These are phyloP conservation scores for Syzygium oleosum DNA, from an alignment of 345 rosid genomes.

Conservation along the genomic window DNA sequence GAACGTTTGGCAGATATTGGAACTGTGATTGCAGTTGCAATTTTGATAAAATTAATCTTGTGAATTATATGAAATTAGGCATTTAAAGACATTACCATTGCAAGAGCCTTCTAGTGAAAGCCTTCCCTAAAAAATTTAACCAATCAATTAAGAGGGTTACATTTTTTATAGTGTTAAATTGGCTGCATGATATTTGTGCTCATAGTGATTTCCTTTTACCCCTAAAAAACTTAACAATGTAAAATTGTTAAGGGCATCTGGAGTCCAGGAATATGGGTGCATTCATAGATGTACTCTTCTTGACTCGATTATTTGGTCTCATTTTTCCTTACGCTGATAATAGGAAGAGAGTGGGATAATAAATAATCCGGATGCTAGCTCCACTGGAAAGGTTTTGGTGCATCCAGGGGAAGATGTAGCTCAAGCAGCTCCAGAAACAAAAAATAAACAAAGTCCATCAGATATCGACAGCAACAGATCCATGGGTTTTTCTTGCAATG, in stretches of 20 bases:
- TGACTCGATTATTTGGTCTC: background rate
- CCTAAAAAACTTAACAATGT: background rate
- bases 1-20: background rate
- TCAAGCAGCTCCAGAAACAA: slow-evolving; percentile 16
- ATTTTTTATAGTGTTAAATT: background rate
- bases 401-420: slow-evolving; percentile 17
- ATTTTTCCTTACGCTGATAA: background rate
- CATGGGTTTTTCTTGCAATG: slow-evolving; percentile 12
- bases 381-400: slow-evolving; percentile 24
- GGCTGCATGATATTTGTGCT: background rate
- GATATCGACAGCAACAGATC: slow-evolving; percentile 10
- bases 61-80: background rate
- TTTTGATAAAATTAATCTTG: background rate
- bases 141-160: background rate
- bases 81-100: background rate
- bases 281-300: background rate
- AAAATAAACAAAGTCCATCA: slow-evolving; percentile 23
- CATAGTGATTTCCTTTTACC: background rate
- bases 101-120: background rate
- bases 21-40: background rate
- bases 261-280: background rate
- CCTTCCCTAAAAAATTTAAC: background rate
- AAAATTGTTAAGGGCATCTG: background rate
- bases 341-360: slow-evolving; percentile 30
- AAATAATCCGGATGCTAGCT: slow-evolving; percentile 23